Evolutionary conservation across 768 basidiomycete species (phyloP), one percentile per base, ranked within the genome.

Genomic region (Crassisporium funariophilum): DNA sequence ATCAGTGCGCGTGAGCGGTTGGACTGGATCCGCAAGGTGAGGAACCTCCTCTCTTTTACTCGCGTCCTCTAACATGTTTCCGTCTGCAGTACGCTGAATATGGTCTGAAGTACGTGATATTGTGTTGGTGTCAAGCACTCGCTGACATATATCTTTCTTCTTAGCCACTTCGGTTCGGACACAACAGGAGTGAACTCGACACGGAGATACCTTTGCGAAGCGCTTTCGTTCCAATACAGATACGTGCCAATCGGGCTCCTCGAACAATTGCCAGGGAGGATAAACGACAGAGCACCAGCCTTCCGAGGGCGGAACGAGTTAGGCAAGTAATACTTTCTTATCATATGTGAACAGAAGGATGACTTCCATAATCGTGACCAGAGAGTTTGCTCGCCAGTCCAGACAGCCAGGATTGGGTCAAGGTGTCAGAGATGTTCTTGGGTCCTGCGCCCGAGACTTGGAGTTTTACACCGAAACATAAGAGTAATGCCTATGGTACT

Each of bases 241-340:
- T 99, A 99, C 62, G 73, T 98, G 37, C 97, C 97, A 5, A 86
- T 98, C 37, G 97, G 97, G 0, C 71, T 99, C 5, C 78, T 98
- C 15, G 95, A 99, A 63, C 70, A 61, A 1, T 70, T 94, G 19
- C 94, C 95, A 0, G 80, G 76, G 2, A 76, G 78, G 49, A 83
- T 99, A 55, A 98, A 98, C 61, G 95, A 98, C 46, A 82, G 97
- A 9, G 83, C 95, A 0, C 91, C 92, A 0, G 81, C 88, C 0
- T 98, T 89, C 71, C 75, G 77, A 10, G 95, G 95, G 2, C 80
- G 97, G 16, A 82, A 86, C 66, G 93, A 97, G 36, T 77, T 98
- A 33, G 91, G 92, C 90, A 47, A 35, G 84, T n/a, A 17, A 31
- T 20, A 10, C 35, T 42, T 24, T 41, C 3, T 41, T 35, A 39